Conservation (phyloP, 2,329 filamentous ascomycete species). For the Macrophomina pseudophaseolina region DNA sequence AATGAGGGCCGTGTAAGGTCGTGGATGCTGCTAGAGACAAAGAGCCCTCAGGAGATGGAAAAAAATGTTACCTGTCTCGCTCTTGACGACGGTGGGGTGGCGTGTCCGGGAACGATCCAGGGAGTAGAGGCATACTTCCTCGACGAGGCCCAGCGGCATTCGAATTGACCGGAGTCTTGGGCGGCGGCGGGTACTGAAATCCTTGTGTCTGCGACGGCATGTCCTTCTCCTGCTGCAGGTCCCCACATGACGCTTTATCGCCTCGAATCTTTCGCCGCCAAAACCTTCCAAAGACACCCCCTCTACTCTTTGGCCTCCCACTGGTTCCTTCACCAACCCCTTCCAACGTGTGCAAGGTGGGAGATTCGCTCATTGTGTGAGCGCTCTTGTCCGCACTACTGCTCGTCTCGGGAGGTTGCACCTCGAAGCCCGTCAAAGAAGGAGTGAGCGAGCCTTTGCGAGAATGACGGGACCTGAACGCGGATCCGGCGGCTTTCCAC, state of each 20-base stretch:
- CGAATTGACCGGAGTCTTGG: constrained; percentile 21
- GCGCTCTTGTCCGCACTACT: constrained; percentile 21
- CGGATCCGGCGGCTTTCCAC: constrained; percentile 18
- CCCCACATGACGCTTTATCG: constrained; percentile 14
- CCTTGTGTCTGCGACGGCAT: constrained; percentile 8
- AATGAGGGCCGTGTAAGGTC: too few relatives aligned
- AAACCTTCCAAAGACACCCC: constrained; percentile 18
- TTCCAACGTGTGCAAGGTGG: constrained; percentile 20
- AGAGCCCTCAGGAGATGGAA: too few relatives aligned
- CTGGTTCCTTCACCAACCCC: constrained; percentile 12
- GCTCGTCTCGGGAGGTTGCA: constrained; percentile 16
- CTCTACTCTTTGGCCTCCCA: constrained; percentile 22
- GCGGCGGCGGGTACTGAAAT: constrained; percentile 17
- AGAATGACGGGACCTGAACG: constrained; percentile 7
- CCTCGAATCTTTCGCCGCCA: constrained; percentile 21
- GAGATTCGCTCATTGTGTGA: constrained; percentile 12
- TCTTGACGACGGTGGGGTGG: constrained; percentile 16
- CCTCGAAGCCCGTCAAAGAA: constrained; percentile 8
- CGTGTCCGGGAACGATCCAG: constrained; percentile 23
- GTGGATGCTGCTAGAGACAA: too few relatives aligned
- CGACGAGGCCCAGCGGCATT: constrained; percentile 11
- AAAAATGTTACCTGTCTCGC: constrained; percentile 13
- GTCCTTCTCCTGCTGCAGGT: constrained; percentile 20
- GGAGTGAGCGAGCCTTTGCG: constrained; percentile 26
- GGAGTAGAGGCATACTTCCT: constrained; percentile 24